Conservation (phyloP, 176 grass and related monocot species). For the Ananas comosus region DNA sequence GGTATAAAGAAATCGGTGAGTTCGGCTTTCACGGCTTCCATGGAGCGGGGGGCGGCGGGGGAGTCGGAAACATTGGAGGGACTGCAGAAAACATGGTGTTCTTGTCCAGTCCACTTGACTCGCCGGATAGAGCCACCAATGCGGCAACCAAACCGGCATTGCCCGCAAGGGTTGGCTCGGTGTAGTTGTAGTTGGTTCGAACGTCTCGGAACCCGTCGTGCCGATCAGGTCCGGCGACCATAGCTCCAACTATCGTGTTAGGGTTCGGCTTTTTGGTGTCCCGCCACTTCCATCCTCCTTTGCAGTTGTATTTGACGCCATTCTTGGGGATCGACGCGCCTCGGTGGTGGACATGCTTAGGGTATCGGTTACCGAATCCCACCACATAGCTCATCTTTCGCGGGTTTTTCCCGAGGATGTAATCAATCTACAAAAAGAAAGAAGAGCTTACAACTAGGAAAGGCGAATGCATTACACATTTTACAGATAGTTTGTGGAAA, state of each 20-base stretch:
- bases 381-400: constrained; percentile 91
- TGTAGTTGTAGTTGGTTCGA: constrained; percentile 77
- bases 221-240: constrained; percentile 76
- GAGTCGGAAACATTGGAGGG: constrained; percentile 82
- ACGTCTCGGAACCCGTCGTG: constrained; percentile 73
- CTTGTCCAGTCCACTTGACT: constrained; percentile 65
- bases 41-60: constrained; percentile 65
- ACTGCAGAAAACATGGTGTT: constrained; percentile 87
- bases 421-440: constrained; percentile 46
- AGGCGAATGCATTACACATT: not conserved
- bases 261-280: constrained; percentile 78
- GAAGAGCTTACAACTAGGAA: constrained; percentile 5
- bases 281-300: constrained; percentile 85
- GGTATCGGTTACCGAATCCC: constrained; percentile 52
- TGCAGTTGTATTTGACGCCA: constrained; percentile 62
- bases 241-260: constrained; percentile 57
- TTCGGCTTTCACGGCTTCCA: constrained; percentile 65
- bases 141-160: constrained; percentile 91
- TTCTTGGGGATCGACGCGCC: constrained; percentile 86
- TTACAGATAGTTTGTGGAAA: not conserved
- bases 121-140: constrained; percentile 58
- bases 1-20: constrained; percentile 8
- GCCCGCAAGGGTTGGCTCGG: constrained; percentile 69
- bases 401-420: constrained; percentile 91
- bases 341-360: constrained; percentile 89